Conservation (phyloP, 805 yeast species). For the Barnettozyma populi region DNA sequence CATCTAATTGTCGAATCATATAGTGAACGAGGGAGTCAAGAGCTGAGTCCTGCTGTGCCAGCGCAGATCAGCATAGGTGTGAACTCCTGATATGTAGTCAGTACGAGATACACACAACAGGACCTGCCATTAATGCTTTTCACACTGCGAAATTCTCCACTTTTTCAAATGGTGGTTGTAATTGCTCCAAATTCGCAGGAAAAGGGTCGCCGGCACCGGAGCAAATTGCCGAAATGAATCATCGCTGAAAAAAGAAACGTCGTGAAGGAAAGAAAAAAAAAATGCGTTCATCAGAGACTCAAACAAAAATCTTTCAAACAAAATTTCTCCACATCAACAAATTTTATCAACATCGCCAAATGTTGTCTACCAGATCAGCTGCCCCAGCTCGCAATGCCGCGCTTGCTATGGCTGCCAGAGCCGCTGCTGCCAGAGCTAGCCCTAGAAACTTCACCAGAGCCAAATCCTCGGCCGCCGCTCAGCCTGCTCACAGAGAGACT, state of each 20-base stretch:
- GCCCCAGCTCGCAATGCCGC: neutral
- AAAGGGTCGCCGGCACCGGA: conserved; percentile 2
- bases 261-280: neutral
- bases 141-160: no score
- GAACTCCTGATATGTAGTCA: no score
- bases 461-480: conserved; percentile 11
- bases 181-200: no score
- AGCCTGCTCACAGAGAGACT: conserved; percentile 17
- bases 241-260: neutral
- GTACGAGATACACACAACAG: no score
- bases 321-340: neutral
- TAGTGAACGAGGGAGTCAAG: no score
- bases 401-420: neutral
- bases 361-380: conserved; percentile 1
- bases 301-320: neutral
- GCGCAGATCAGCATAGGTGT: no score
- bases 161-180: no score
- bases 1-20: no score
- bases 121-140: no score
- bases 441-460: conserved; percentile 2
- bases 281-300: neutral
- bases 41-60: no score
- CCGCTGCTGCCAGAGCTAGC: conserved; percentile 7
- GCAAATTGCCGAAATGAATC: neutral
- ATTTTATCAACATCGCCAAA: neutral